Evolutionary conservation across 2,329 filamentous ascomycete genomes (phyloP).

Genomic region (Neophaeococcomyces mojaviensis): DNA sequence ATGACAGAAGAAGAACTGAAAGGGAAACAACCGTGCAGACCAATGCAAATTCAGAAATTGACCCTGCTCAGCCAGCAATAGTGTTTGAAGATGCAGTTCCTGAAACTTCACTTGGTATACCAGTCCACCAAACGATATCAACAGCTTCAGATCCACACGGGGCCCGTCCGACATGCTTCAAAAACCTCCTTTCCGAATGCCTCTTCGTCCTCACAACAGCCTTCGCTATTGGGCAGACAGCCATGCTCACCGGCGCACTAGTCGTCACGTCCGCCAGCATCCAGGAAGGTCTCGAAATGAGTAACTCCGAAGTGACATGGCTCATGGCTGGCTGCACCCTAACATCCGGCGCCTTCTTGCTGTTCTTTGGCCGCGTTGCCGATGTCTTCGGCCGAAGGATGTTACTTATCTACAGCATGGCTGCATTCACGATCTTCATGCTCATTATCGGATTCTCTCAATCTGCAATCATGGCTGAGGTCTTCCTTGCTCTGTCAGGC

Average conservation of each 20-base stretch:
- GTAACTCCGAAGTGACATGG: conserved; percentile 60
- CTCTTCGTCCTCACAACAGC: conserved; percentile 60
- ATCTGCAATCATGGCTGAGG: conserved; percentile 51
- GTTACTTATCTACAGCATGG: conserved; percentile 54
- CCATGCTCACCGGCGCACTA: conserved; percentile 52
- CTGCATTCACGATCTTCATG: conserved; percentile 50
- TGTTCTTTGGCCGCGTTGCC: conserved; percentile 59
- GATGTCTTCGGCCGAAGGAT: conserved; percentile 59
- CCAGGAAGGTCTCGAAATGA: conserved; percentile 54
- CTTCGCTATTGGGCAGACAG: conserved; percentile 57
- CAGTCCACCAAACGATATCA: background rate
- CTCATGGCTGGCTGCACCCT: conserved; percentile 57
- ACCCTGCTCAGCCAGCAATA: background rate
- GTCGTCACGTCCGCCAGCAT: conserved; percentile 58
- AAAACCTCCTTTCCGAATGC: conserved; percentile 54
- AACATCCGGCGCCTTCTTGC: conserved; percentile 56
- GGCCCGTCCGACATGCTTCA: conserved; percentile 52
- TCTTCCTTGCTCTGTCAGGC: conserved; percentile 58
- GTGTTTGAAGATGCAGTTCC: background rate
- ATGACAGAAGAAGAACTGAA: background rate
- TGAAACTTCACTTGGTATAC: background rate
- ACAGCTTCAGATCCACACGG: conserved; percentile 2
- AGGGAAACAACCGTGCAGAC: background rate
- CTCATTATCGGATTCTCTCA: conserved; percentile 54
- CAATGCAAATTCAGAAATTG: background rate